Evolutionary conservation across 768 basidiomycete genomes (phyloP).

Genomic region (Amanita brunnescens): DNA sequence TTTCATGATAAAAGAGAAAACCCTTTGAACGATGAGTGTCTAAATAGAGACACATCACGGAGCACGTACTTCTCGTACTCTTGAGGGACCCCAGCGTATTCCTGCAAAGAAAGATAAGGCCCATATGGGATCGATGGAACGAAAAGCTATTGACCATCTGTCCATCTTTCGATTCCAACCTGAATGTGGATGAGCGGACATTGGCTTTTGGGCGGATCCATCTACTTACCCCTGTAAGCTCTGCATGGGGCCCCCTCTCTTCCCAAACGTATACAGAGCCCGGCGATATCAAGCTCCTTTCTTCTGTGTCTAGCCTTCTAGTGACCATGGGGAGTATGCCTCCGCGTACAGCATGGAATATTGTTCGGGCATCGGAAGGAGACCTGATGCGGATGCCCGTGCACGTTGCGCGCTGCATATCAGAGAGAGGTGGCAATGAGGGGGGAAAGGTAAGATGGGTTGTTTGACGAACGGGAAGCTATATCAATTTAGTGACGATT

Average conservation of each 20-base stretch:
- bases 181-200: slow-evolving; percentile 18
- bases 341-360: slow-evolving; percentile 68
- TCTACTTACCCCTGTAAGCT: slow-evolving; percentile 57
- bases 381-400: slow-evolving; percentile 43
- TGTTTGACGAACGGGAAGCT: slow-evolving; percentile 1
- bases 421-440: slow-evolving; percentile 11
- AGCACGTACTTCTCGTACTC: slow-evolving; percentile 59
- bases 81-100: slow-evolving; percentile 72
- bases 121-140: not conserved
- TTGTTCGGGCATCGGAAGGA: slow-evolving; percentile 43
- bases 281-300: slow-evolving; percentile 60
- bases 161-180: slow-evolving; percentile 81
- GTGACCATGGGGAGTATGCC: slow-evolving; percentile 72
- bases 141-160: slow-evolving; percentile 43
- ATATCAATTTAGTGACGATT: slow-evolving; percentile 9
- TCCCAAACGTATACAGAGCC: slow-evolving; percentile 84
- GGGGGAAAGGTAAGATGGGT: slow-evolving; percentile 11
- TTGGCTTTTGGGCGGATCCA: not conserved
- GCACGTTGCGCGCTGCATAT: slow-evolving; percentile 45
- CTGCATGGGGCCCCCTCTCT: slow-evolving; percentile 65
- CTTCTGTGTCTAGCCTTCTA: slow-evolving; percentile 67
- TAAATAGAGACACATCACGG: not conserved
- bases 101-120: slow-evolving; percentile 22
- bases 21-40: slow-evolving; percentile 34
- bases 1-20: slow-evolving; percentile 76